Base-by-base conservation (phyloP, 257 asterid species). In the Verbascum thapsus region DNA sequence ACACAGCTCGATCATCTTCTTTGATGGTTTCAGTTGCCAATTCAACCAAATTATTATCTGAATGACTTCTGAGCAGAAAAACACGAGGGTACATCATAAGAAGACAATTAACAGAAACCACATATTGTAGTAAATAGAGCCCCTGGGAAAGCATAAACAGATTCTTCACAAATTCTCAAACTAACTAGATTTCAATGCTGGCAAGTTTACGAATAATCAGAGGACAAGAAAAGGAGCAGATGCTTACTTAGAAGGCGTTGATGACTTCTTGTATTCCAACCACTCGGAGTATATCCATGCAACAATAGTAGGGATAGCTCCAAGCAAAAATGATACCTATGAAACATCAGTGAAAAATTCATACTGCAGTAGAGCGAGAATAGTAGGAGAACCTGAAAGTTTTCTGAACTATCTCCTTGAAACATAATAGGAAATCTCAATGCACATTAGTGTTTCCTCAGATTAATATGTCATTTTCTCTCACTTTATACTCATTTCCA, bases 1-100 rank as follows among this genome's bases (percentile, higher is more conserved):
- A 66, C 66, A 77, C 83, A 64, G 87, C 80, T 22, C 87, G 88
- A 38, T 89, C 96, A 66, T 89, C 97, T 61, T 89, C 99, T 72
- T 85, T 89, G 72, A 70, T 72, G 35, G 90, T 35, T 63, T 77
- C 88, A 74, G 60, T 76, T 59, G 70, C 91, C 70, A 84, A 64
- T 70, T 79, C 95, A 66, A 38, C 87, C 71, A 89, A 73, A 71
- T 84, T 88, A 76, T 67, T 81, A 80, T 92, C 97, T 38, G 97
- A 81, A 76, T 89, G 97, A 71, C 96, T 92, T 87, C 72, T 35
- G 69, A 44, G 57, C 60, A 50, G 48, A 66, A 76, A 59, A 75
- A 51, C 60, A 70, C 73, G 69, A 44, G 64, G 56, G 56, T 6
- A 26, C 47, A 70, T 61, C 44, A 64, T 30, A 35, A 59, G 44